Evolutionary conservation across 73 alveolate species (phyloP), one percentile per base, ranked within the genome.

Genomic region (Paramecium bursaria): DNA sequence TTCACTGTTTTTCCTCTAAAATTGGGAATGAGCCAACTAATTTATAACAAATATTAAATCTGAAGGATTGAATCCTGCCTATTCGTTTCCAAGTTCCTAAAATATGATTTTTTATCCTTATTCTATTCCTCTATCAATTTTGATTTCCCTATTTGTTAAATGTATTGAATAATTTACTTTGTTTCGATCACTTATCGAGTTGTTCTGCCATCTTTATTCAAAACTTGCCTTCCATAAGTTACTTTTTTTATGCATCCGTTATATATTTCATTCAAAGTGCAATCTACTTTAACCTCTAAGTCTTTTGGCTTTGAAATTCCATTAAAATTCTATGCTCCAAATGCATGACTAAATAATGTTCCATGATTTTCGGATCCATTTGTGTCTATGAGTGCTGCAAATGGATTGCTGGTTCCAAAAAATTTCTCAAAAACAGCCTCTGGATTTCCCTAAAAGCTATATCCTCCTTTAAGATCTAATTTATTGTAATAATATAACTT

Each of bases 361-460:
- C 97, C 98, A 57, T 49, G 85, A 27, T 79, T 79, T 79, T 79
- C 89, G n/a, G 51, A 35, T 53, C 76, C 76, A 21, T 79, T 73
- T 22, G 89, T 53, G 46, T 79, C 89, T 79, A 74, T 49, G 47
- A 73, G 77, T 60, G 90, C 92, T 19, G 92, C 74, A 88, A 95
- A 93, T 10, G 98, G 98, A 80, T 96, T 94, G 13, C 91, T n/a
- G 15, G 99, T 86, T 17, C 98, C 98, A 75, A 95, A 92, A 93
- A 96, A 95, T 60, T 91, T 90, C 53, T 93, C 98, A 92, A 96
- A 96, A 47, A 96, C 94, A 75, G 91, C 99, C 50, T 93, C 96
- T n/a, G 97, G 94, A 75, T 96, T 95, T 7, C 98, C 98, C 26
- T 88, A 77, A 90, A 77, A 96, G 60, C 91, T 88, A 86, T 96